phyloP scores from a whole-genome alignment of 768 basidiomycete genomes.

The Mycena albidolilacea region DNA sequence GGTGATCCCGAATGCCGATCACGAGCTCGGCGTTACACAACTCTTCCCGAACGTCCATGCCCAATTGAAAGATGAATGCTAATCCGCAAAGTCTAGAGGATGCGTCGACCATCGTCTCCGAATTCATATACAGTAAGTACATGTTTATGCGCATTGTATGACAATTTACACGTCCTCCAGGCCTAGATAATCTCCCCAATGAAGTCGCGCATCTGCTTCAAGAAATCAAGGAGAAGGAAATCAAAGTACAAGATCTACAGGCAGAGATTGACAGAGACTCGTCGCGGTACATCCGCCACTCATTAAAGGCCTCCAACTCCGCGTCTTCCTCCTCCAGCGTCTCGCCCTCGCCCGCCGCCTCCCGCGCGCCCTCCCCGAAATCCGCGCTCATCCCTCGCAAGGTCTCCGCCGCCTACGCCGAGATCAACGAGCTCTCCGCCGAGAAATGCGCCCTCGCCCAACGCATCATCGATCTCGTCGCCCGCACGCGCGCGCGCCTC shows the following conservation, averaged over 20 bases:
- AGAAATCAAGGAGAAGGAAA: constrained; percentile 66
- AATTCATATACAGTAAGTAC: constrained; percentile 68
- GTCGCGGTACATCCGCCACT: constrained; percentile 65
- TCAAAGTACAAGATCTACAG: constrained; percentile 63
- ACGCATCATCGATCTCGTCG: constrained; percentile 64
- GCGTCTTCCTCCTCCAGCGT: constrained; percentile 39
- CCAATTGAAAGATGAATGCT: constrained; percentile 41
- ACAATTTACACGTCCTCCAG: constrained; percentile 45
- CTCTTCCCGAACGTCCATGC: constrained; percentile 23
- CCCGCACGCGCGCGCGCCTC: constrained; percentile 62
- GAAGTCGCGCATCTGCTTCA: constrained; percentile 68
- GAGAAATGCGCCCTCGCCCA: constrained; percentile 66
- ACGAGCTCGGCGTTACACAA: constrained; percentile 18
- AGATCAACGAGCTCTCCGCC: constrained; percentile 59
- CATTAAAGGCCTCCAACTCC: constrained; percentile 50
- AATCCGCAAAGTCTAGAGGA: constrained; percentile 65
- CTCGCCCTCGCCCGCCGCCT: constrained; percentile 45
- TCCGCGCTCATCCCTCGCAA: constrained; percentile 56
- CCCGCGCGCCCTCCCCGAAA: constrained; percentile 57
- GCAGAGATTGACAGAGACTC: constrained; percentile 66
- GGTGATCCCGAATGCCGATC: background rate
- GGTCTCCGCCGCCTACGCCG: constrained; percentile 61
- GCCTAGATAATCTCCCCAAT: constrained; percentile 68
- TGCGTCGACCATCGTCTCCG: constrained; percentile 66
- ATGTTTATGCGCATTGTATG: background rate